phyloP scores from a whole-genome alignment of 169 alveolate species.

The Cytauxzoon felis region DNA sequence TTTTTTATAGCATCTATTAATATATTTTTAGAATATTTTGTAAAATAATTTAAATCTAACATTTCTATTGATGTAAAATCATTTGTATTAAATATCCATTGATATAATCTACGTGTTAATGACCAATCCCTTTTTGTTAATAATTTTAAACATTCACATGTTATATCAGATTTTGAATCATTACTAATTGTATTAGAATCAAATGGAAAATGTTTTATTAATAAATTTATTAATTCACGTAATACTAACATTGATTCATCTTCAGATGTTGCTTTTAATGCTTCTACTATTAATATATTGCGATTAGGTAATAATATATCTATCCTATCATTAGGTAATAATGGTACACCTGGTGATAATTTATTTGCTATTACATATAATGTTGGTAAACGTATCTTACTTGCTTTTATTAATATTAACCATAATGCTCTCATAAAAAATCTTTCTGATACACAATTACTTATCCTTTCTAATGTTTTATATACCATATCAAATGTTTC shows the following conservation, averaged over 20 bases:
- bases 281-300: conserved; percentile 68
- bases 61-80: conserved; percentile 43
- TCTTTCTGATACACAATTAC: conserved; percentile 74
- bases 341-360: conserved; percentile 68
- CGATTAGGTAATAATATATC: conserved; percentile 72
- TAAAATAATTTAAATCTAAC: conserved; percentile 45
- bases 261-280: conserved; percentile 72
- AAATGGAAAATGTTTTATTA: conserved; percentile 75
- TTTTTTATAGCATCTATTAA: conserved; percentile 50
- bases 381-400: conserved; percentile 74
- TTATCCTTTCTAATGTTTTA: conserved; percentile 67
- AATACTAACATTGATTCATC: conserved; percentile 73
- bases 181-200: conserved; percentile 28
- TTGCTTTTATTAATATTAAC: conserved; percentile 72
- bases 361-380: conserved; percentile 73
- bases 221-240: conserved; percentile 70
- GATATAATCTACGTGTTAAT: conserved; percentile 53
- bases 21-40: conserved; percentile 47
- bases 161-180: conserved; percentile 33
- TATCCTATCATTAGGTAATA: conserved; percentile 62
- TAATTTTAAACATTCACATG: conserved; percentile 34
- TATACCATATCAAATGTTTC: conserved; percentile 65
- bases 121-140: conserved; percentile 62
- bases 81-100: conserved; percentile 57
- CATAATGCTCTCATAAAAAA: conserved; percentile 79